Evolutionary conservation across 306 rosid genomes (phyloP), one percentile per base, ranked within the genome.

Genomic region (Trifolium subterraneum): DNA sequence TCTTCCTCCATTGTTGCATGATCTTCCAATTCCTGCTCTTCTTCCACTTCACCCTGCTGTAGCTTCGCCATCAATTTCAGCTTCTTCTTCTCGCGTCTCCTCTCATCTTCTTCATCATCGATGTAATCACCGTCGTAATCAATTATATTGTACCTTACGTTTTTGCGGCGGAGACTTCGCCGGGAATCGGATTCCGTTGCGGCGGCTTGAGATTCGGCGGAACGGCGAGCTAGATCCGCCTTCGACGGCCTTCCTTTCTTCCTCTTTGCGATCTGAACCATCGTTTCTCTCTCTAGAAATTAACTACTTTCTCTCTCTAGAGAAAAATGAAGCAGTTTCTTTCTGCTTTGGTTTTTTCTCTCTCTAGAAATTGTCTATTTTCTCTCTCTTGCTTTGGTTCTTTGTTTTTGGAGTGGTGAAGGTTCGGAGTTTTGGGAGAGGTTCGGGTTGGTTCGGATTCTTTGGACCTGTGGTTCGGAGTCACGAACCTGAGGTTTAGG

Each of bases 241-340:
- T 95, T 95, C 2, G 99, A 95, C 10, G 99, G 98, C 15, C 97
- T 82, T 1, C 99, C 99, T 42, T 88, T 95, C 96, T 87, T 95
- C 96, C 96, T 83, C 88, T 86, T 90, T 79, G 87, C 99, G 98
- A 92, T 87, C 96, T 95, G 98, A 82, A 90, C 96, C 99, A 95
- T 95, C 10, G n/a, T 13, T 14, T 68, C 54, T 75, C 64, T 22
- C 41, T 50, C 78, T 55, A 69, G 64, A 77, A 22, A 31, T 18
- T 10, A 25, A 15, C 20, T n/a, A 6, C 9, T 55, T 71, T 58
- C 73, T 71, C 78, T 78, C 77, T 23, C 64, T 65, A 22, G 18
- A 80, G 44, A 22, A 41, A 41, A 8, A n/a, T 6, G 35, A 33
- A 18, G 23, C 10, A 1, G 33, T 7, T 64, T 63, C 20, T 31